These are phyloP conservation scores for Zanthoxylum bungeanum DNA, from an alignment of 345 rosid species.

Conservation along the genomic window DNA sequence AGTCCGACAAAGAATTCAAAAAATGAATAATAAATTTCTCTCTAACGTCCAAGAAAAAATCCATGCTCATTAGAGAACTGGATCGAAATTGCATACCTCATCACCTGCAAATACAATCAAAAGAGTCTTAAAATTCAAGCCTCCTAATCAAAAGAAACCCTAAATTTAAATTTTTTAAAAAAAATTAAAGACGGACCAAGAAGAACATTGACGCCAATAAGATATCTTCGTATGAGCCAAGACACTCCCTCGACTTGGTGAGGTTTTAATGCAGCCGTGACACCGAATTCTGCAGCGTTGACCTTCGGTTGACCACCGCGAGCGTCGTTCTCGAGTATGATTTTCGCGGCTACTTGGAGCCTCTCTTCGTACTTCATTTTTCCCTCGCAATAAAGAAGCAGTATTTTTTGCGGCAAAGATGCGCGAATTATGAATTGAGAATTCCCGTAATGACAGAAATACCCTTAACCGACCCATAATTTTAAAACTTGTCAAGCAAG, in stretches of 20 bases:
- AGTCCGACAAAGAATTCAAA: not conserved
- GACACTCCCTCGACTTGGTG: slow-evolving; percentile 78
- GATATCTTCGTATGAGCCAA: slow-evolving; percentile 70
- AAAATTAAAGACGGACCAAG: slow-evolving; percentile 41
- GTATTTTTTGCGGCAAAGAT: not conserved
- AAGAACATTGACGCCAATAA: slow-evolving; percentile 73
- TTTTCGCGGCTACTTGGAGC: slow-evolving; percentile 51
- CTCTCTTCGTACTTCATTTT: slow-evolving; percentile 66
- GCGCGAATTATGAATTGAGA: no score
- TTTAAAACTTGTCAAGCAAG: not conserved
- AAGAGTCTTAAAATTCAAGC: not conserved
- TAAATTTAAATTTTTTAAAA: not conserved
- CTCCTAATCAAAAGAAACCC: not conserved
- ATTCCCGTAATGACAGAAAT: not conserved
- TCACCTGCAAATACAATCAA: slow-evolving; percentile 60
- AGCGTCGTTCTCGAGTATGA: slow-evolving; percentile 39
- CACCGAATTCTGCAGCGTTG: slow-evolving; percentile 42
- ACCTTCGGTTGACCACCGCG: slow-evolving; percentile 19
- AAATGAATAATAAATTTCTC: not conserved
- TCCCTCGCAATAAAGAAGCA: not conserved
- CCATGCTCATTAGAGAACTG: not conserved
- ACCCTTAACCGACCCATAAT: not conserved
- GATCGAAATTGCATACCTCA: slow-evolving; percentile 41
- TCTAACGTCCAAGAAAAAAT: no score
- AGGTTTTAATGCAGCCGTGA: slow-evolving; percentile 63